phyloP scores from a whole-genome alignment of 345 rosid species.

The Eucalyptus regnans region DNA sequence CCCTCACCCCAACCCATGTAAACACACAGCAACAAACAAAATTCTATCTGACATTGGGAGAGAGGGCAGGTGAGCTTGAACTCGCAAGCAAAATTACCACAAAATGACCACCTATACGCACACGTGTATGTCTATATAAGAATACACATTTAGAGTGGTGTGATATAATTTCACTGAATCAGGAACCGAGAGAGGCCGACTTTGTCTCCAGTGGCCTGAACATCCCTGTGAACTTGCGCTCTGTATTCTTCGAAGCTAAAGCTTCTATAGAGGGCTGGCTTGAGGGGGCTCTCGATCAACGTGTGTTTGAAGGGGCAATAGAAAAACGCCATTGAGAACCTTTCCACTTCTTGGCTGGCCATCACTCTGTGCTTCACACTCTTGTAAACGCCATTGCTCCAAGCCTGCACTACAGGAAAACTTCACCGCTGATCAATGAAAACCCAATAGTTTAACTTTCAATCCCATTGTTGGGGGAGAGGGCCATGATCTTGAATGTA shows the following conservation, averaged over 20 bases:
- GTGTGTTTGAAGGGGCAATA: slow-evolving; percentile 44
- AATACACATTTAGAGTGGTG: neutral
- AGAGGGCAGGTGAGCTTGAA: neutral
- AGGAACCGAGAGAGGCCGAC: slow-evolving; percentile 70
- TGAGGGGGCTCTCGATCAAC: slow-evolving; percentile 23
- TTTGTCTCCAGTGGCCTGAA: slow-evolving; percentile 54
- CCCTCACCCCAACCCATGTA: neutral
- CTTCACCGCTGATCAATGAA: neutral
- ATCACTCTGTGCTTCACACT: slow-evolving; percentile 60
- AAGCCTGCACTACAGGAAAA: slow-evolving; percentile 16
- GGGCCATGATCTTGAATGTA: neutral
- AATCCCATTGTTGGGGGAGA: neutral
- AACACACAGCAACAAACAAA: neutral
- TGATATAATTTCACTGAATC: neutral
- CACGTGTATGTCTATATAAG: neutral
- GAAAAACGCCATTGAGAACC: slow-evolving; percentile 55
- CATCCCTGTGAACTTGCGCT: slow-evolving; percentile 39
- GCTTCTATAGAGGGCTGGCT: slow-evolving; percentile 32
- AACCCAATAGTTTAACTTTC: neutral
- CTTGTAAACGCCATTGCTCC: slow-evolving; percentile 64
- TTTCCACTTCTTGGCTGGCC: slow-evolving; percentile 30
- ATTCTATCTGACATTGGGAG: neutral
- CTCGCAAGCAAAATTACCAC: neutral
- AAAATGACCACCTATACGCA: neutral
- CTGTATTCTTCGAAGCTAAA: slow-evolving; percentile 52